Evolutionary conservation across 2,329 filamentous ascomycete genomes (phyloP), one percentile per base, ranked within the genome.

Genomic region (Fusarium chlamydosporum): DNA sequence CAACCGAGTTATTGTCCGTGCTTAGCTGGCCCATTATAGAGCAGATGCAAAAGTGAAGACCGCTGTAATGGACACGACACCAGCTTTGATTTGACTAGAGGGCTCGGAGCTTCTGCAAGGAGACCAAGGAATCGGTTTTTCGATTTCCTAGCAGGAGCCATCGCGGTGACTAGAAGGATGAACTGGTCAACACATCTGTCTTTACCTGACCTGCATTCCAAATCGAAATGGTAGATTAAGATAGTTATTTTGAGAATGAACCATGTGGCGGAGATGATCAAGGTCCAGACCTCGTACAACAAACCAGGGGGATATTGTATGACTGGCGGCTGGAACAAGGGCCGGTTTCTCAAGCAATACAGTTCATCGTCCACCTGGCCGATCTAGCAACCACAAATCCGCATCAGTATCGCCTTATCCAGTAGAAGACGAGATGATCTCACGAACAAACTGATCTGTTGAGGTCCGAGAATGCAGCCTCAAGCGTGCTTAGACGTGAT

Each of bases 381-480:
- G 6, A 79, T 38, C 37, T 40, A 20, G 6, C 11, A 10, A 12
- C 11, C 10, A 3, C 6, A 6, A 6, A 13, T 13, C n/a, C 11
- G 16, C 13, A 2, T 40, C 6, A 40, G 16, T 13, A 37, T 7
- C 16, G n/a, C 16, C 35, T 38, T n/a, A n/a, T 4, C 4, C 6
- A 6, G 9, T 4, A 7, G 4, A 9, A 5, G 18, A 10, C 18
- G 9, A 6, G 9, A 1, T 18, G n/a, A 5, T 38, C 7, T 37
- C 38, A 50, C 47, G 8, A 50, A 34, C 16, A 50, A 61, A 26
- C 74, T 74, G 7, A 78, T 58, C 42, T 80, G 78, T 57, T 80
- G 81, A 1, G 77, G 74, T 9, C 75, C 76, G 4, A 80, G 78
- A 20, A 75, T 73, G 18, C 79, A 71, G 0, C 79, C 79, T 29